Conservation (phyloP, 1,284 basidiomycete genomes). For the Thecaphora thlaspeos region DNA sequence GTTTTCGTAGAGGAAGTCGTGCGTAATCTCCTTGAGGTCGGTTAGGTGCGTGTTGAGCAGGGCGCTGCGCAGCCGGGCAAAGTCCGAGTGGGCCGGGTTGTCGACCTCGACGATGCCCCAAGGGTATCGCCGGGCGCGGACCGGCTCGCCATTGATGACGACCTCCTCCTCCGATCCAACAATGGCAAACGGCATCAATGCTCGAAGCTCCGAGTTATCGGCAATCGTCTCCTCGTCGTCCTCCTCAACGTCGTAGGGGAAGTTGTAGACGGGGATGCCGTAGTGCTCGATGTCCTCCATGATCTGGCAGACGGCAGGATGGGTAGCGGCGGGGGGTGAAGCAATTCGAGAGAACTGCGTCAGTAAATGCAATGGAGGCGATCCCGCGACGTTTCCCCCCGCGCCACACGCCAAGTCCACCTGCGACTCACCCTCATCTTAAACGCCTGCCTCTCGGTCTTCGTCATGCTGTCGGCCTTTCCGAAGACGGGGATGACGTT, state of each 20-base stretch:
- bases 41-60: conserved; percentile 91
- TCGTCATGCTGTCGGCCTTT: conserved; percentile 90
- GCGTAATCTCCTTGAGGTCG: conserved; percentile 84
- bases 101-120: conserved; percentile 99
- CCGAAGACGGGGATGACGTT: conserved; percentile 99
- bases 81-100: conserved; percentile 98
- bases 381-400: too few relatives aligned
- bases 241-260: conserved; percentile 98
- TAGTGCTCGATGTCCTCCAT: conserved; percentile 99
- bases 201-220: conserved; percentile 70
- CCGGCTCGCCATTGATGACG: conserved; percentile 82
- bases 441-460: conserved; percentile 68
- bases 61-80: conserved; percentile 84
- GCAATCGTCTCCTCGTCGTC: conserved; percentile 97
- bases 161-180: conserved; percentile 97
- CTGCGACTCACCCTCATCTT: conserved; percentile 78
- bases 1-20: conserved; percentile 85
- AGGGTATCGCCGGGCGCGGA: conserved; percentile 89
- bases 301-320: too few relatives aligned
- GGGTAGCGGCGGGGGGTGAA: too few relatives aligned
- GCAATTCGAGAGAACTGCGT: too few relatives aligned
- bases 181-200: conserved; percentile 78
- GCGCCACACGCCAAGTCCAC: too few relatives aligned
- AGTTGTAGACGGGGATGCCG: conserved; percentile 98
- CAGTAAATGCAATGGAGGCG: too few relatives aligned